Percentiles rank a stretch among this genome's conserved stretches.
phyloP scores from a whole-genome alignment of 495 filamentous ascomycete genomes.

The Acidiella bohemica region DNA sequence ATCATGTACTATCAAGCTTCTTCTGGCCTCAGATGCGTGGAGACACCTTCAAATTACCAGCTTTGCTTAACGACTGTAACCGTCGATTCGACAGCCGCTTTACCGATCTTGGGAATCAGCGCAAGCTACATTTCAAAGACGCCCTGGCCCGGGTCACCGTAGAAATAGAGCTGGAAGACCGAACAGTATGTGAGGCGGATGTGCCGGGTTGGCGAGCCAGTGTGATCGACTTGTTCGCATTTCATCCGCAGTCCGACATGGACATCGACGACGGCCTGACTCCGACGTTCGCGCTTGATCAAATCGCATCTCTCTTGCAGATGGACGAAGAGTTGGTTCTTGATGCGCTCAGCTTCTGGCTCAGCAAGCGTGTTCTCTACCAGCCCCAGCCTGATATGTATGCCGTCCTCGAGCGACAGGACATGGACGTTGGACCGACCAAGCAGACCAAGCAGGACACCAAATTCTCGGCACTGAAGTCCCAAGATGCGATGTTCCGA shows the following conservation, averaged over 20 bases:
- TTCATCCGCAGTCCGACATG: conserved; percentile 23
- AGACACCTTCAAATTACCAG: conserved; percentile 60
- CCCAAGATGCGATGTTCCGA: conserved; percentile 29
- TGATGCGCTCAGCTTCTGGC: conserved; percentile 77
- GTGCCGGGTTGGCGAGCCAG: conserved; percentile 81
- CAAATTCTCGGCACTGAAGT: conserved; percentile 24
- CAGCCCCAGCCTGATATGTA: conserved; percentile 42
- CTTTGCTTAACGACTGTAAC: conserved; percentile 48
- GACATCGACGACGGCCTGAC: conserved; percentile 34
- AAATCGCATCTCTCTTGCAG: no score
- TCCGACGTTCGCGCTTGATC: conserved; percentile 45
- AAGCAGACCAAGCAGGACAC: conserved; percentile 35
- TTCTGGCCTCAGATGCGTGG: conserved; percentile 84
- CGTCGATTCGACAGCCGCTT: conserved; percentile 63
- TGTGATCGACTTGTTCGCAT: conserved; percentile 67
- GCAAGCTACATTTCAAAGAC: conserved; percentile 79
- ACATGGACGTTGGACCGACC: conserved; percentile 40
- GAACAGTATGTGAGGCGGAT: conserved; percentile 50
- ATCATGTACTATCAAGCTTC: conserved; percentile 80
- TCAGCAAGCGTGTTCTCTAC: conserved; percentile 59
- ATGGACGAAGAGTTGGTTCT: conserved; percentile 68
- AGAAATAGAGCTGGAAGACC: conserved; percentile 70
- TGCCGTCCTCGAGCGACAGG: conserved; percentile 49
- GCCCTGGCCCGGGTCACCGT: conserved; percentile 69
- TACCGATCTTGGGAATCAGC: conserved; percentile 39